Evolutionary conservation across 345 rosid genomes (phyloP), one percentile per base, ranked within the genome.

Genomic region (Salix caprea): DNA sequence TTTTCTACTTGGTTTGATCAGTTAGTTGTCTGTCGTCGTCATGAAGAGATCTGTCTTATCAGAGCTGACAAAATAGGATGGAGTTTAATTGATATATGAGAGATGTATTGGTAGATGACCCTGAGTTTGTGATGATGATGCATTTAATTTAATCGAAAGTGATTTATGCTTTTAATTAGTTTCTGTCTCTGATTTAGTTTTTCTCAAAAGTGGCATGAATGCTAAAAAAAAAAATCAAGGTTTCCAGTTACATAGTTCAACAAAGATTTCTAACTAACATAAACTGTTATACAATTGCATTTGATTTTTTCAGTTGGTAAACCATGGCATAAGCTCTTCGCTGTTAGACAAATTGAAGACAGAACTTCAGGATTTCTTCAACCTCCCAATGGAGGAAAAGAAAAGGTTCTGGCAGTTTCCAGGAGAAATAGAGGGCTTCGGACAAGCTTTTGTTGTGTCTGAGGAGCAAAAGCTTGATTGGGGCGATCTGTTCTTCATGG

Each of bases 401-500:
- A 69, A 79, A 73, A 76, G 66, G 26, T 79, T 48, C 12, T 76
- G 78, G 80, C 82, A 79, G 44, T 18, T 2, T 42, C 82, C 82
- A 10, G 85, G 76, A 42, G 82, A 79, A 16, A 13, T 79, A 2
- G 82, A 83, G 61, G 85, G 85, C 15, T 83, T 79, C 66, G 85
- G 85, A 18, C 83, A 83, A 7, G 37, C 64, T 1, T 79, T 79
- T 69, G 82, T 79, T 42, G 73, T 79, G 5, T 74, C 78, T 0
- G 85, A 83, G 70, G 76, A 83, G 18, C 80, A 73, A 74, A 83
- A 79, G 69, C 83, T 79, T 62, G 85, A 83, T 32, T 83, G 85
- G 83, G 60, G 60, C 5, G 82, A 83, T 46, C 12, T 83, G 16
- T 79, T 83, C 77, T 36, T n/a, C 78, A 40, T 83, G 62, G 32